phyloP scores from a whole-genome alignment of 225 moss, liverwort and hornwort genomes.

The Asterella californica region DNA sequence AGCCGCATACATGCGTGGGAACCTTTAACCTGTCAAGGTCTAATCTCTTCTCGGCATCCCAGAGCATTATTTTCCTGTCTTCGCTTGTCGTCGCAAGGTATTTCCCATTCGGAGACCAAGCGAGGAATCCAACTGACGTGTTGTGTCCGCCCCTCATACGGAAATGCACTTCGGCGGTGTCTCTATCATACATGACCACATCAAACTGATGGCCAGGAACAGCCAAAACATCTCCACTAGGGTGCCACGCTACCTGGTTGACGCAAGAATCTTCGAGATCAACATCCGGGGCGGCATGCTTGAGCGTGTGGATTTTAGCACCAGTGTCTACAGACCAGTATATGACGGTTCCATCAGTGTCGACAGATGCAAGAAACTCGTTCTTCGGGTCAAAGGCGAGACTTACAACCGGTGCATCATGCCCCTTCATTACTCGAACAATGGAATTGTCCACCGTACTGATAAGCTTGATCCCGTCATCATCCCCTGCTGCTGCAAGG shows the following conservation, averaged over 20 bases:
- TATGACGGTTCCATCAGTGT: slow-evolving; percentile 45
- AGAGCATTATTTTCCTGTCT: slow-evolving; percentile 47
- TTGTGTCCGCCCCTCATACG: slow-evolving; percentile 44
- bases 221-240: slow-evolving; percentile 40
- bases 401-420: slow-evolving; percentile 41
- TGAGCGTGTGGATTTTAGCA: slow-evolving; percentile 39
- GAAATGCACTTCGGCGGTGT: slow-evolving; percentile 41
- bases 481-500: slow-evolving; percentile 45
- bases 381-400: slow-evolving; percentile 53
- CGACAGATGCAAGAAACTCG: slow-evolving; percentile 41
- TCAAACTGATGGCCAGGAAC: slow-evolving; percentile 51
- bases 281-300: slow-evolving; percentile 42
- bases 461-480: slow-evolving; percentile 43
- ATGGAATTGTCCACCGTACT: slow-evolving; percentile 44
- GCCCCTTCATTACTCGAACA: slow-evolving; percentile 43
- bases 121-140: slow-evolving; percentile 32
- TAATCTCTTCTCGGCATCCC: slow-evolving; percentile 42
- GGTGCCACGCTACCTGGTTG: slow-evolving; percentile 52
- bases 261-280: slow-evolving; percentile 32
- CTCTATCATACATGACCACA: slow-evolving; percentile 49
- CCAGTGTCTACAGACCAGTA: slow-evolving; percentile 33
- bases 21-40: slow-evolving; percentile 44
- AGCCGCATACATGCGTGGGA: slow-evolving; percentile 21
- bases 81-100: slow-evolving; percentile 45
- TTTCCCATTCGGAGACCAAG: slow-evolving; percentile 62